phyloP scores from a whole-genome alignment of 441 rosid species.

The Pelargonium myrrhifolium region DNA sequence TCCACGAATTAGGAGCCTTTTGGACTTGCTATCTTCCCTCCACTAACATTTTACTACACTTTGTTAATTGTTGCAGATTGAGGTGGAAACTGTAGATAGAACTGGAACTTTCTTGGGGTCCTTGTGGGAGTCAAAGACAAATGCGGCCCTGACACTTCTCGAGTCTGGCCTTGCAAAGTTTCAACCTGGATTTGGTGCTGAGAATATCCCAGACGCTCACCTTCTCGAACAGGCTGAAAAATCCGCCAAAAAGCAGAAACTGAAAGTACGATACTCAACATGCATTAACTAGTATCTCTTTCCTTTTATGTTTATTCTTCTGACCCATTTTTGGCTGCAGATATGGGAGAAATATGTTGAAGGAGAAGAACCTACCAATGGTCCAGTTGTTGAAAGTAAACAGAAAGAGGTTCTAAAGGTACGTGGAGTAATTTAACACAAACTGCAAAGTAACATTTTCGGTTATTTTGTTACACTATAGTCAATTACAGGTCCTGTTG shows the following conservation, averaged over 20 bases:
- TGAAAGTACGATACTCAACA: conserved; percentile 49
- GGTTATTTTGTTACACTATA: background rate
- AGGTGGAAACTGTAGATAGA: conserved; percentile 89
- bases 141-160: conserved; percentile 61
- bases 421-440: conserved; percentile 12
- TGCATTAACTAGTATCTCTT: background rate
- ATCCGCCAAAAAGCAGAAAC: conserved; percentile 76
- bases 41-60: background rate
- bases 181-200: conserved; percentile 76
- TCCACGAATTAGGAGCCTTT: background rate
- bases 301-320: background rate
- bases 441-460: background rate
- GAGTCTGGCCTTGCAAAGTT: conserved; percentile 92
- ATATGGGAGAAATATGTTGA: conserved; percentile 96
- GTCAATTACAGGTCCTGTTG: conserved; percentile 7
- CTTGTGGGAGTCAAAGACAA: conserved; percentile 80
- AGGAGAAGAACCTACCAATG: conserved; percentile 79
- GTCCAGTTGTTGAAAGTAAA: conserved; percentile 58
- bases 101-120: conserved; percentile 95
- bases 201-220: conserved; percentile 71
- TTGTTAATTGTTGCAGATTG: conserved; percentile 59
- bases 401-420: conserved; percentile 91
- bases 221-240: conserved; percentile 82
- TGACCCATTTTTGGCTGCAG: conserved; percentile 33
- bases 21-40: background rate